Evolutionary conservation across 306 rosid genomes (phyloP).

Genomic region (Senna tora): DNA sequence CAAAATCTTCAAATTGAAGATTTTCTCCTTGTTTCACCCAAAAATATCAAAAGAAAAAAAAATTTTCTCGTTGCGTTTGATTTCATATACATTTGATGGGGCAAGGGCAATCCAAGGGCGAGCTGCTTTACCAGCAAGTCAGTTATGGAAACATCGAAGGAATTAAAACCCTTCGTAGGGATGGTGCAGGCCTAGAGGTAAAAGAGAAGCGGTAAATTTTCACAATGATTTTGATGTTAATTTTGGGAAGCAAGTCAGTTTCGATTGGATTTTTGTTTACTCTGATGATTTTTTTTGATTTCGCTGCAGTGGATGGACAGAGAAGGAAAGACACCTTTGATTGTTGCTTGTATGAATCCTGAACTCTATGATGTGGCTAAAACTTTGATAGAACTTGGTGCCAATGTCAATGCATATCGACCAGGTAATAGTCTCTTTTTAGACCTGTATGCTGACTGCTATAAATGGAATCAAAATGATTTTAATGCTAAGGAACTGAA

Average conservation of each 20-base stretch:
- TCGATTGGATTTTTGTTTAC: constrained; percentile 28
- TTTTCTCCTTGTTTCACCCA: not conserved
- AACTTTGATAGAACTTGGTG: constrained; percentile 87
- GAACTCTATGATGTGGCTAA: constrained; percentile 68
- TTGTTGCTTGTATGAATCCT: constrained; percentile 80
- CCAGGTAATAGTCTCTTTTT: constrained; percentile 59
- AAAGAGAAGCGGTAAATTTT: constrained; percentile 1
- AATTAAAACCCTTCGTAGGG: constrained; percentile 73
- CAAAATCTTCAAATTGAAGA: not conserved
- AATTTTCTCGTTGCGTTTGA: constrained; percentile 15
- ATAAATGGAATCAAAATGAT: constrained; percentile 18
- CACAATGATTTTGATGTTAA: not conserved
- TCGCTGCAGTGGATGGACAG: constrained; percentile 72
- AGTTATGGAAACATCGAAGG: constrained; percentile 74
- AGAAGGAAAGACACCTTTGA: constrained; percentile 86
- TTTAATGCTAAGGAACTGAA: constrained; percentile 4
- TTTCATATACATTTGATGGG: constrained; percentile 60
- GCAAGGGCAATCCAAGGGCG: constrained; percentile 81
- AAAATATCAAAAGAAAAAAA: not conserved
- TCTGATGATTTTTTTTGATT: constrained; percentile 33
- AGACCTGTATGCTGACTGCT: not conserved
- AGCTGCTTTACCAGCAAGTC: constrained; percentile 80
- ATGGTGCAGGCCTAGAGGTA: constrained; percentile 96
- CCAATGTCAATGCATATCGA: constrained; percentile 86
- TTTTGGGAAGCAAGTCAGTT: not conserved